phyloP scores from a whole-genome alignment of 2,329 filamentous ascomycete genomes.

The Aspergillus alliaceus region DNA sequence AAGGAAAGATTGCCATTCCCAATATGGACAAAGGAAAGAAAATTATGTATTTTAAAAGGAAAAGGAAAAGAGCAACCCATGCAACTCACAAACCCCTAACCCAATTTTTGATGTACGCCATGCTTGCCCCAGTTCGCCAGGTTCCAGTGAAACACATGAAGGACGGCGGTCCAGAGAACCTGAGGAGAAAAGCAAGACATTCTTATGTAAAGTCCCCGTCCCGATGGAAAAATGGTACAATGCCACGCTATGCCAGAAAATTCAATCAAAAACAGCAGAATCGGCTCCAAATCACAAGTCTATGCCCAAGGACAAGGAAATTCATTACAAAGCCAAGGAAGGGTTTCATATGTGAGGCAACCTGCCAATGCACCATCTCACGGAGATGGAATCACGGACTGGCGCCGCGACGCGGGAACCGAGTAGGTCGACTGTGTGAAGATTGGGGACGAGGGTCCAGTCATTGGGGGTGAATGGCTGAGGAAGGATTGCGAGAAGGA shows the following conservation, averaged over 20 bases:
- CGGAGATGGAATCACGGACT: constrained; percentile 28
- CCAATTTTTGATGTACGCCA: constrained; percentile 10
- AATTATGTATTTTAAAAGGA: neutral
- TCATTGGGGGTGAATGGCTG: constrained; percentile 34
- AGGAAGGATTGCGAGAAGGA: constrained; percentile 31
- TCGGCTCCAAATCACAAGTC: constrained; percentile 11
- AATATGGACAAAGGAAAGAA: neutral
- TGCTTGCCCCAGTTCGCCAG: constrained; percentile 11
- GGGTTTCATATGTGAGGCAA: neutral
- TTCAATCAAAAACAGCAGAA: constrained; percentile 13
- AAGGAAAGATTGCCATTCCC: neutral
- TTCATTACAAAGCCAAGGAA: constrained; percentile 6
- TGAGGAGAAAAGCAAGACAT: neutral
- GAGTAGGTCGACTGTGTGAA: constrained; percentile 31
- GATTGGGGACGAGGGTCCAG: constrained; percentile 37
- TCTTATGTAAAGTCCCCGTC: neutral
- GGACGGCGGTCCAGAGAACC: neutral
- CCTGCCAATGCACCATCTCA: neutral
- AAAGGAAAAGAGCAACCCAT: constrained; percentile 5
- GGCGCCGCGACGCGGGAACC: constrained; percentile 27
- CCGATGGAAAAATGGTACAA: constrained; percentile 24
- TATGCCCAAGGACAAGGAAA: constrained; percentile 13
- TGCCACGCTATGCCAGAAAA: constrained; percentile 31
- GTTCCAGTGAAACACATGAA: constrained; percentile 5
- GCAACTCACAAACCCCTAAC: neutral